These are phyloP conservation scores for Lipomyces orientalis DNA, from an alignment of 805 yeast genomes.

Conservation along the genomic window DNA sequence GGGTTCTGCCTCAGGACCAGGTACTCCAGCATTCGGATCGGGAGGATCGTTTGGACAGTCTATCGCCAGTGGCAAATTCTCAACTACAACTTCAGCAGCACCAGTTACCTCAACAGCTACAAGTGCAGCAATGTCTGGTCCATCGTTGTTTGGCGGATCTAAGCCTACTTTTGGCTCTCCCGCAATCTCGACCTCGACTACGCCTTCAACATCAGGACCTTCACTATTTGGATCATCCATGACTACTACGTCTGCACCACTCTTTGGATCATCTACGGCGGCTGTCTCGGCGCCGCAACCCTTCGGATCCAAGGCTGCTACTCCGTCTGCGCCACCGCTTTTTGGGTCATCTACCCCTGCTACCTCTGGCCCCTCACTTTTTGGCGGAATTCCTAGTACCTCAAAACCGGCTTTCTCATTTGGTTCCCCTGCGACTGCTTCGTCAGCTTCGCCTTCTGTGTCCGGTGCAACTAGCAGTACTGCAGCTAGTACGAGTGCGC, in stretches of 20 bases:
- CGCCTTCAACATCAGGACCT: constrained; percentile 10
- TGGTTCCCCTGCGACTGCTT: constrained; percentile 32
- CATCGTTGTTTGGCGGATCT: constrained; percentile 12
- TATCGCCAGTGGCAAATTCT: background rate
- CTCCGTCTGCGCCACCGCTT: constrained; percentile 2
- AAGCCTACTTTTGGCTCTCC: constrained; percentile 4
- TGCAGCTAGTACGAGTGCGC: constrained; percentile 5
- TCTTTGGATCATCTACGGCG: background rate
- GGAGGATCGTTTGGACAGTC: constrained; percentile 14
- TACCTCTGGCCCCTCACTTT: constrained; percentile 20
- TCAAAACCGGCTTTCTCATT: constrained; percentile 28
- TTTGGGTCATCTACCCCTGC: constrained; percentile 37
- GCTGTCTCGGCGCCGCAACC: background rate
- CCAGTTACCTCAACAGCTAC: constrained; percentile 20
- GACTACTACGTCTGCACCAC: background rate
- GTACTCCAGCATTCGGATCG: constrained; percentile 6
- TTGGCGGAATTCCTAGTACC: constrained; percentile 14
- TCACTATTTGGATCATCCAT: background rate
- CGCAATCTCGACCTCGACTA: background rate
- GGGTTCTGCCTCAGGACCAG: constrained; percentile 7
- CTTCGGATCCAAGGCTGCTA: background rate
- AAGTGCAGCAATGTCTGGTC: constrained; percentile 7
- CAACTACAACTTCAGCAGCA: constrained; percentile 22
- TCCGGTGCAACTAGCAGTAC: constrained; percentile 16
- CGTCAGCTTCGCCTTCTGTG: constrained; percentile 24